Evolutionary conservation across 495 filamentous ascomycete species (phyloP), one percentile per base, ranked within the genome.

Genomic region (Annulohypoxylon nitens): DNA sequence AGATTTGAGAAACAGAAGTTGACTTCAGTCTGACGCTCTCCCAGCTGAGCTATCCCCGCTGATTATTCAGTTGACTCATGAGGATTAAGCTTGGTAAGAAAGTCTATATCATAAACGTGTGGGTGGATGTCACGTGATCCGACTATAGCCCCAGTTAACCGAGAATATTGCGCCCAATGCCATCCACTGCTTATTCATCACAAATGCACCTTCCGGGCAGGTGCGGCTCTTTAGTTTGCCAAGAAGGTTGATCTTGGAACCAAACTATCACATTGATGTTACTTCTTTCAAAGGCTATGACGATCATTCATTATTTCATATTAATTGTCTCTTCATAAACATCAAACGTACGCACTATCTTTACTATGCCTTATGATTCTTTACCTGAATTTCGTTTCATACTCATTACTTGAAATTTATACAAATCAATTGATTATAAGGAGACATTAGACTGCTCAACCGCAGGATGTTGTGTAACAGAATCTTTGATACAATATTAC

Each of bases 1-100:
- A 55, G 51, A 55, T 55, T 55, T 55, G 6, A 33, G 14, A 16
- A 30, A 55, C 18, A 33, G 51, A 55, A 55, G 51, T 55, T 55
- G 51, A 55, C 51, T 55, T 55, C 51, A 55, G 48, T 53, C 48
- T 53, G 43, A 47, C 43, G 43, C 43, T 47, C 43, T 47, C 39
- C 39, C 39, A 43, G 39, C 39, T 43, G 39, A 43, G 39, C 39
- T 43, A 43, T 43, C 39, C 39, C 39, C 39, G 39, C 18, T 51
- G 18, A 51, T 51, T 50, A 16, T 45, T 45, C 41, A 45, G 3
- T 16, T 18, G 16, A 16, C 7, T 47, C 3, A 39, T 11, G 6
- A 10, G 11, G 30, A 11, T n/a, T 12, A 33, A 9, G 2, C 16
- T 39, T 2, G 12, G 8, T 39, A 47, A 47, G 43, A 18, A 18